A percentile compares a stretch with the other conserved stretches of the same genome.
phyloP scores from a whole-genome alignment of 1,284 basidiomycete genomes.

The Austroboletus olivaceoglutinosus region DNA sequence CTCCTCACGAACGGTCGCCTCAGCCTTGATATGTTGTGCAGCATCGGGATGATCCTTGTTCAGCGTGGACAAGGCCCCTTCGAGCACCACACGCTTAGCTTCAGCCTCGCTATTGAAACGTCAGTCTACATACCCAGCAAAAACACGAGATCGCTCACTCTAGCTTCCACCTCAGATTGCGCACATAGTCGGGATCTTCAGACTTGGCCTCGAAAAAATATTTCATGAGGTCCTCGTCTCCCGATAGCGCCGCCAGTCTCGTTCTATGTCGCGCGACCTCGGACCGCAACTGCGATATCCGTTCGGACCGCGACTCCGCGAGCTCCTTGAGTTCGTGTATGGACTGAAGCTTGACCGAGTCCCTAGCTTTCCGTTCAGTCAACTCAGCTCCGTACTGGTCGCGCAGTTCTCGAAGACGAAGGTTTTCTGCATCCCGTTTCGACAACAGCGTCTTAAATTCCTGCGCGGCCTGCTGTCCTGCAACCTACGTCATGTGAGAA shows the following conservation, averaged over 20 bases:
- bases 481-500: constrained; percentile 39
- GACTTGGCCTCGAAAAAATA: constrained; percentile 64
- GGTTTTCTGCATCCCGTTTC: constrained; percentile 73
- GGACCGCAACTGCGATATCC: constrained; percentile 70
- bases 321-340: constrained; percentile 72
- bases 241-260: constrained; percentile 71
- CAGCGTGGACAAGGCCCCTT: constrained; percentile 47
- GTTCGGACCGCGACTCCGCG: constrained; percentile 71
- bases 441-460: constrained; percentile 56
- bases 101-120: constrained; percentile 49
- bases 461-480: constrained; percentile 46
- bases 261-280: constrained; percentile 78
- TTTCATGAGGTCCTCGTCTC: constrained; percentile 69
- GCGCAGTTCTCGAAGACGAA: constrained; percentile 76
- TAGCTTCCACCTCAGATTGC: constrained; percentile 58
- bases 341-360: constrained; percentile 61
- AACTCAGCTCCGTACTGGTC: constrained; percentile 77
- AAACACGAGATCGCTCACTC: constrained; percentile 42
- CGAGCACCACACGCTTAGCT: constrained; percentile 47
- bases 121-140: background rate
- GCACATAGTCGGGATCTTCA: constrained; percentile 62
- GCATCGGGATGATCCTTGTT: constrained; percentile 49
- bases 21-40: constrained; percentile 46
- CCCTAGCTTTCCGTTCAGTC: constrained; percentile 68
- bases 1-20: constrained; percentile 53